Base-by-base conservation (phyloP, 164 flowering plant genomes). In the Magnolia sinica region DNA sequence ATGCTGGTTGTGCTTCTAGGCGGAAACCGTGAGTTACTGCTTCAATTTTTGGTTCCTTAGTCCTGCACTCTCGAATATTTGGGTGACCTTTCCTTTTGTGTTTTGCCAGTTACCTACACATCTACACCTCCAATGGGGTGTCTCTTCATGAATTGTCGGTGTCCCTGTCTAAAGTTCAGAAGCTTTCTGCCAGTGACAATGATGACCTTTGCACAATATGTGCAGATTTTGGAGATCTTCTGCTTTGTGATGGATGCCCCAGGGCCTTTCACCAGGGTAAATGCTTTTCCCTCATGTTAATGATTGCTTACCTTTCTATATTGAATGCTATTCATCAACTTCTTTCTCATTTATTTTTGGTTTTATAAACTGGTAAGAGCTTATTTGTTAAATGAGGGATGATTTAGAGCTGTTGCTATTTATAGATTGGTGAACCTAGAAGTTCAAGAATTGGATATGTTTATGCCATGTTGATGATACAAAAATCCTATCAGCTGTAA, bases 1-100 rank as follows among this genome's bases (percentile, higher is more conserved):
- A 96, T 91, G 98, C 99, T 79, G 99, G 98, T 77, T 89, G 89
- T 84, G 92, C 95, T 68, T 76, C 92, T 27, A 88, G 97, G 64
- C 89, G 94, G 29, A 90, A 92, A 61, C 99, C 99, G 99, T 96
- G 74, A 88, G 99, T 90, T 76, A 66, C 31, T 50, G 16, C 6
- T 64, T 73, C 1, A 29, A 49, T 2, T 27, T 3, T 37, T 24
- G 59, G 45, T 58, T 67, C 23, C 7, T 23, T 31, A 22, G 9
- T 59, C 50, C 6, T 71, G 18, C 68, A 49, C 22, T 16, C 19
- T 31, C 11, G 16, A 68, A 11, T 68, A 14, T 68, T 18, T 68
- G 18, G 29, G 50, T 68, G 45, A 23, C 31, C 29, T 68, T 5
- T 19, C 22, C 52, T 77, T 7, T 74, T 64, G 73, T 71, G 64